Evolutionary conservation across 2,329 filamentous ascomycete genomes (phyloP), one percentile per base, ranked within the genome.

Genomic region (Tolypocladium endophyticum): DNA sequence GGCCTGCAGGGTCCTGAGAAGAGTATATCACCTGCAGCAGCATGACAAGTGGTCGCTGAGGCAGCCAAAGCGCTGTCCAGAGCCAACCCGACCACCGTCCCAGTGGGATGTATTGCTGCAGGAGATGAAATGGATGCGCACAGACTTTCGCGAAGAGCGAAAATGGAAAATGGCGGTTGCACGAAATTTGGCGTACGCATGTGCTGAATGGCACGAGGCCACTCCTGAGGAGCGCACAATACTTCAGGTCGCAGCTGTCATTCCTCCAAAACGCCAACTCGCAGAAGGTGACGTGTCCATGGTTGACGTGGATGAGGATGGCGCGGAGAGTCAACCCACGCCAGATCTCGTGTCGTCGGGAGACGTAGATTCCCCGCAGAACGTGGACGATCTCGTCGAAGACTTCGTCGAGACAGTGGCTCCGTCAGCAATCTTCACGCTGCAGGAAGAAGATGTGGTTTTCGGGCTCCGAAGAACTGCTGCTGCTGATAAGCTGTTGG

Each of bases 121-220:
- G 65, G 92, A 99, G 76, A 90, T 93, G 83, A 96, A 92, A 72
- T 97, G 93, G 93, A 95, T 99, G 90, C 85, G 92, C 57, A 97
- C 92, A 1, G 94, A 99, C 73, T 97, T 97, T 69, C 84, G 89
- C 57, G 90, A 97, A 73, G 94, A 97, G 72, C 81, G 91, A 47
- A 96, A 96, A 71, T 96, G 92, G 92, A 97, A 97, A 75, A 86
- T 85, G 69, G 84, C 88, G 2, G 83, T 88, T 41, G 92, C 92
- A 6, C 87, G 87, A 61, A 91, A 87, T 60, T 79, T 96, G 61
- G 94, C 92, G 1, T 79, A 87, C 67, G 89, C 88, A 67, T 97
- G 93, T 72, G 90, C 88, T 0, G 87, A 93, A 65, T 99, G 90
- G 84, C 82, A 91, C 43, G 80, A 82, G 28, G 83, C 87, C 43